Conservation (phyloP, 805 yeast genomes). For the Yarrowia hollandica region DNA sequence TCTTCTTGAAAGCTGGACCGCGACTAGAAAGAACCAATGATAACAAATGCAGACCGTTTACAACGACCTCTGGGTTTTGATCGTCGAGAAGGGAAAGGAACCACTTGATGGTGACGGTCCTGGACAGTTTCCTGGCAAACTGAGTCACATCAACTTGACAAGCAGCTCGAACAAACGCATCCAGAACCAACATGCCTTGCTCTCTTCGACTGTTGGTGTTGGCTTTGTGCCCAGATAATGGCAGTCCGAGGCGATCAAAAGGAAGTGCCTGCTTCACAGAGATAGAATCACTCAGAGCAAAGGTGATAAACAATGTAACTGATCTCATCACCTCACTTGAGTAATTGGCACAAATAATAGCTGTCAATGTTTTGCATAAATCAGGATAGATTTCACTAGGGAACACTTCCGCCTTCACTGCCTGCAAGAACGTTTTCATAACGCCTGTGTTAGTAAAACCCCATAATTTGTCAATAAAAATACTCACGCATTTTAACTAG, state of each 20-base stretch:
- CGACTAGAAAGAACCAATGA: conserved; percentile 50
- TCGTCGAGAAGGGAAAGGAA: conserved; percentile 54
- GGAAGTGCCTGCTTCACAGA: conserved; percentile 31
- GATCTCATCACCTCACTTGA: conserved; percentile 57
- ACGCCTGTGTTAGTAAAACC: conserved; percentile 35
- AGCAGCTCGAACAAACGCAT: conserved; percentile 32
- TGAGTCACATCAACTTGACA: conserved; percentile 39
- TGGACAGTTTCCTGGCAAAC: conserved; percentile 43
- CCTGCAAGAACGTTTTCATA: conserved; percentile 50
- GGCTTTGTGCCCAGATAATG: neutral
- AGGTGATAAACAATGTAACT: conserved; percentile 54
- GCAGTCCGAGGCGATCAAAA: conserved; percentile 39
- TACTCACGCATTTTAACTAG: conserved; percentile 50
- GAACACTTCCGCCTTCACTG: conserved; percentile 48
- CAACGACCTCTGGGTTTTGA: conserved; percentile 42
- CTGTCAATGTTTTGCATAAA: conserved; percentile 45
- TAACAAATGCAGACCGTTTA: conserved; percentile 47
- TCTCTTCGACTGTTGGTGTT: neutral
- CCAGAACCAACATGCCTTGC: conserved; percentile 10
- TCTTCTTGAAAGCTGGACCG: conserved; percentile 50
- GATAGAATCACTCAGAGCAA: conserved; percentile 45
- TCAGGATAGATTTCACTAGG: conserved; percentile 44
- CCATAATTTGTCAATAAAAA: neutral
- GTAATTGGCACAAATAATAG: conserved; percentile 50
- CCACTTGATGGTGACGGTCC: conserved; percentile 67